A percentile compares a stretch with the other conserved stretches of the same genome.
phyloP scores from a whole-genome alignment of 2,329 filamentous ascomycete genomes.

The Sporothrix schenckii region DNA sequence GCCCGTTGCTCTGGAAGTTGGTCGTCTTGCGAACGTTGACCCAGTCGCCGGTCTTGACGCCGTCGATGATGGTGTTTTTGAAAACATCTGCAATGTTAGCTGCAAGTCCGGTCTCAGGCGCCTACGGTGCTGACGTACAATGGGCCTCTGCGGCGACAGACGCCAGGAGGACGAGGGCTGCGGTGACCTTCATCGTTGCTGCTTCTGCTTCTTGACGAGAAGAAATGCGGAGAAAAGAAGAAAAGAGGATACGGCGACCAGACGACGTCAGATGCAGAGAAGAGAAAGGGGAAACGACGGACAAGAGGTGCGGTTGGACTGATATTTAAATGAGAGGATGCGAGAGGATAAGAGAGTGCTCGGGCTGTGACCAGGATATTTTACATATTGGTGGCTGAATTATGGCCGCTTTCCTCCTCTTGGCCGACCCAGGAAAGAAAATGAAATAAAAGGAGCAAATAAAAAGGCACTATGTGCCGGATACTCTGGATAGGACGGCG shows the following conservation, averaged over 20 bases:
- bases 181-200: constrained; percentile 39
- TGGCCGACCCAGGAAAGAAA: constrained; percentile 21
- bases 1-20: constrained; percentile 55
- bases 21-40: constrained; percentile 52
- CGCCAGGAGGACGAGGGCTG: constrained; percentile 36
- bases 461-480: neutral
- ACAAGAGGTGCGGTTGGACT: neutral
- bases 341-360: neutral
- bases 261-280: neutral
- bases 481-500: neutral
- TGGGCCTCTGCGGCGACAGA: constrained; percentile 44
- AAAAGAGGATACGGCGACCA: neutral
- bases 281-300: neutral
- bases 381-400: neutral
- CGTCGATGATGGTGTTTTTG: constrained; percentile 45
- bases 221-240: neutral
- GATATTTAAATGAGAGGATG: constrained; percentile 2
- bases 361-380: constrained; percentile 3
- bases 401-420: constrained; percentile 6
- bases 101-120: neutral
- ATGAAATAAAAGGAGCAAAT: neutral
- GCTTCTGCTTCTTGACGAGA: neutral
- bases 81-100: constrained; percentile 45
- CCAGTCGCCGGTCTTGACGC: constrained; percentile 48
- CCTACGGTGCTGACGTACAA: constrained; percentile 40